Conservation (phyloP, 1,284 basidiomycete species). For the Pterula multifida region DNA sequence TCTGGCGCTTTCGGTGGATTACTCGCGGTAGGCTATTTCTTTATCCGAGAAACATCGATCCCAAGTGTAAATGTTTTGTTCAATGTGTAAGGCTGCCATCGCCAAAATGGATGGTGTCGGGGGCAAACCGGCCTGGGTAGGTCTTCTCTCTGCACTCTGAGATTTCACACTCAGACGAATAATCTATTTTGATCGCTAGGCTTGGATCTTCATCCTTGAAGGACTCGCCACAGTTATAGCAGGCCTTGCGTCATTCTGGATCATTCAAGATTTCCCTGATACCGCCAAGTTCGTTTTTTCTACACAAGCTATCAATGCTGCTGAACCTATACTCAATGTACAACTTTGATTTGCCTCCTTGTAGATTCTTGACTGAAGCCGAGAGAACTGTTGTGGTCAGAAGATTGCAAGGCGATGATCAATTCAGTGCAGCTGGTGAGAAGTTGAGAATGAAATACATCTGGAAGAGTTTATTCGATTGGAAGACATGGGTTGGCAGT, state of each 20-base stretch:
- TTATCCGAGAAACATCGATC: constrained; percentile 1
- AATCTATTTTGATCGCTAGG: too few species aligned
- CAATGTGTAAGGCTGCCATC: constrained; percentile 39
- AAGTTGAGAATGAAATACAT: constrained; percentile 50
- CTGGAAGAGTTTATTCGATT: constrained; percentile 46
- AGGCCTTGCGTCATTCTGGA: constrained; percentile 57
- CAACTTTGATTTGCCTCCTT: too few species aligned
- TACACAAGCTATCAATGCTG: too few species aligned
- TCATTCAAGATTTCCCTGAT: constrained; percentile 75
- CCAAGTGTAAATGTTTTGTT: background rate
- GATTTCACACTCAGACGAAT: background rate
- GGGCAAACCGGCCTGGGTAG: constrained; percentile 39
- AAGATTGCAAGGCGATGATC: constrained; percentile 57
- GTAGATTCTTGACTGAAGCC: constrained; percentile 45
- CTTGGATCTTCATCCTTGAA: constrained; percentile 68
- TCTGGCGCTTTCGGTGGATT: constrained; percentile 63
- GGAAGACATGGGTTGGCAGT: constrained; percentile 68
- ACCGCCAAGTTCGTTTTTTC: constrained; percentile 41
- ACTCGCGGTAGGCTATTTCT: constrained; percentile 37
- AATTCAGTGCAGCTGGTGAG: constrained; percentile 65
- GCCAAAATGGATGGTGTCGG: constrained; percentile 58
- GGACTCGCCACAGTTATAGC: constrained; percentile 57
- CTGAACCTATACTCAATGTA: too few species aligned
- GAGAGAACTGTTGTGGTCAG: constrained; percentile 61
- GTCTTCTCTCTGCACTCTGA: background rate